Evolutionary conservation across 768 basidiomycete species (phyloP), one percentile per base, ranked within the genome.

Genomic region (Chiua virens): DNA sequence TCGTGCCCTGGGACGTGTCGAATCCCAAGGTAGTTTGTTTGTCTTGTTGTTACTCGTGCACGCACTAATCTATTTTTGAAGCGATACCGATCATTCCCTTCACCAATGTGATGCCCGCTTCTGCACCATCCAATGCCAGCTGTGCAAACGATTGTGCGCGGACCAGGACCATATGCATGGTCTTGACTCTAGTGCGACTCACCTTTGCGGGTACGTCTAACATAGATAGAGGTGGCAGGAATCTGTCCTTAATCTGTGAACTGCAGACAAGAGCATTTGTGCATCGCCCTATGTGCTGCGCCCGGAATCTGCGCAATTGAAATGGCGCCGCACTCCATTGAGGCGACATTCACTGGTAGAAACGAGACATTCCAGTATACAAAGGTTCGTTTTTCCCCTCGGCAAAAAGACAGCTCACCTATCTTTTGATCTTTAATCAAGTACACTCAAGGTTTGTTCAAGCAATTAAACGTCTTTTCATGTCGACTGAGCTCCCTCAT

Each of bases 331-430:
- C 76, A 79, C 46, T 79, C 82, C 0, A 75, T 86, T 30, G 79
- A 83, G 57, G 80, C 82, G 6, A 83, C 81, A 0, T 86, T 85
- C 55, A 77, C 75, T 0, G 85, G 83, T 0, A 70, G 64, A 50
- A 79, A 84, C 43, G 80, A 83, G 52, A 82, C 77, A 1, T 86
- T 84, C 57, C 77, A 80, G 58, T 86, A 81, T 45, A 86, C 85
- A 0, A 85, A 85, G 73, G 84, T 80, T 45, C 23, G 60, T 48
- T 35, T 25, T 22, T 18, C 6, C 34, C 34, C 7, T 34, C 34
- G 34, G 17, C 15, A 34, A 34, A 34, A 11, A 30, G 13, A 17
- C 15, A 34, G 15, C 15, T 34, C 34, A 34, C 34, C 5, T 34
- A 42, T 41, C 34, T 22, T 1, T 28, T 45, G 13, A 49, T 22